A percentile compares a stretch with the other conserved stretches of the same genome.
These are phyloP conservation scores for Oenanthe javanica DNA, from an alignment of 140 eudicot species.

Conservation along the genomic window DNA sequence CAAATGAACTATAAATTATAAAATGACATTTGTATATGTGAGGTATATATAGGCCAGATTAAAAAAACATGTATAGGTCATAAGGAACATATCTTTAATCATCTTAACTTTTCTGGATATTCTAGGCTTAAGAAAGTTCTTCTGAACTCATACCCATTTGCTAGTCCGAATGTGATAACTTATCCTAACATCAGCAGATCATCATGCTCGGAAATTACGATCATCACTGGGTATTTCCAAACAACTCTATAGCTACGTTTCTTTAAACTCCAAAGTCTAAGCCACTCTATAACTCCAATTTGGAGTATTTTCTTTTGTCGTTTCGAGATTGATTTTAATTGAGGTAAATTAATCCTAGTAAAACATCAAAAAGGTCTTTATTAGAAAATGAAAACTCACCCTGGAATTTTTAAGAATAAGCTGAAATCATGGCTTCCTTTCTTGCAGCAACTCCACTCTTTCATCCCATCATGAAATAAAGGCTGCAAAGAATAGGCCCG, in stretches of 20 bases:
- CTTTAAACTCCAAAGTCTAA: neutral
- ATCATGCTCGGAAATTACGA: neutral
- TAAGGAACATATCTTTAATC: neutral
- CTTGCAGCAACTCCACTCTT: conserved; percentile 99
- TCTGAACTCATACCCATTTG: neutral
- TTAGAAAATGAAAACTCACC: conserved; percentile 35
- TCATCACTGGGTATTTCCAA: neutral
- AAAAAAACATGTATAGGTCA: neutral
- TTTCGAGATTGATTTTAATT: neutral
- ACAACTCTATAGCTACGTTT: neutral
- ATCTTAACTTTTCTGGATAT: neutral
- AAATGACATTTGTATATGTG: too few relatives aligned
- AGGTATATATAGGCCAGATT: neutral
- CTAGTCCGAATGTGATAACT: neutral
- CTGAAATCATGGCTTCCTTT: conserved; percentile 90
- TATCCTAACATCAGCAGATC: neutral
- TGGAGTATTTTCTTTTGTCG: neutral
- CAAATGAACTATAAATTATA: neutral
- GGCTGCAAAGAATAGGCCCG: conserved; percentile 48
- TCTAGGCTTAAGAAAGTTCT: neutral
- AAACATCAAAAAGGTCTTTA: neutral
- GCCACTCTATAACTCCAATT: neutral
- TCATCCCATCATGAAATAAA: conserved; percentile 90
- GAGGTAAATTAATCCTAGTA: neutral
- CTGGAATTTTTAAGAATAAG: conserved; percentile 87